Conservation (phyloP, 2,329 filamentous ascomycete species). For the Penicillium sclerotiorum region DNA sequence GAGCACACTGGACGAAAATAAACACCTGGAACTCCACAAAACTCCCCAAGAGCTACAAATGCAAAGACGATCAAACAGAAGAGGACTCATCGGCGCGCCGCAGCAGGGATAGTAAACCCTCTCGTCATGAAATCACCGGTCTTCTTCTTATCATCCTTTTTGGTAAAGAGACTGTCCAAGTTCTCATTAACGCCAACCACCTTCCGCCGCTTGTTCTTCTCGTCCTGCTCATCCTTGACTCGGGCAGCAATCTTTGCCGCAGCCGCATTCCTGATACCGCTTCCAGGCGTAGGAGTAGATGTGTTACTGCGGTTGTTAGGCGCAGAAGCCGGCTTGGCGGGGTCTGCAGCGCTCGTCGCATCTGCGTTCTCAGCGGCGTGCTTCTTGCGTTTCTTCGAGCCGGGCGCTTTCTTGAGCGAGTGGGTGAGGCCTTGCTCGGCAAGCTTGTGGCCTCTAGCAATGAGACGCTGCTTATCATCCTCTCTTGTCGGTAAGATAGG, state of each 20-base stretch:
- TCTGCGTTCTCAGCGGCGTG: constrained; percentile 47
- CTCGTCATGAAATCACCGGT: constrained; percentile 62
- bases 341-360: constrained; percentile 45
- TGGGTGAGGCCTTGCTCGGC: constrained; percentile 75
- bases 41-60: neutral
- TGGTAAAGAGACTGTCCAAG: constrained; percentile 58
- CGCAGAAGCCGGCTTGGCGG: constrained; percentile 14
- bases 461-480: constrained; percentile 69
- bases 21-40: neutral
- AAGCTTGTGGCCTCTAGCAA: constrained; percentile 68
- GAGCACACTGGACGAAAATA: neutral
- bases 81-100: constrained; percentile 38
- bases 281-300: constrained; percentile 38
- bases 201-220: constrained; percentile 76
- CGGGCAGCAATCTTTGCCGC: constrained; percentile 84
- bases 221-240: constrained; percentile 84
- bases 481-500: constrained; percentile 73
- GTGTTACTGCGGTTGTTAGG: constrained; percentile 30
- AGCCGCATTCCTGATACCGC: constrained; percentile 82
- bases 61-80: neutral
- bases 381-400: constrained; percentile 75
- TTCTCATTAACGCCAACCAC: constrained; percentile 64
- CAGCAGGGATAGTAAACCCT: constrained; percentile 56
- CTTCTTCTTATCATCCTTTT: constrained; percentile 47
- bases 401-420: constrained; percentile 76